Conservation (phyloP, 1,139 yeast species). For the Pichia cactophila region DNA sequence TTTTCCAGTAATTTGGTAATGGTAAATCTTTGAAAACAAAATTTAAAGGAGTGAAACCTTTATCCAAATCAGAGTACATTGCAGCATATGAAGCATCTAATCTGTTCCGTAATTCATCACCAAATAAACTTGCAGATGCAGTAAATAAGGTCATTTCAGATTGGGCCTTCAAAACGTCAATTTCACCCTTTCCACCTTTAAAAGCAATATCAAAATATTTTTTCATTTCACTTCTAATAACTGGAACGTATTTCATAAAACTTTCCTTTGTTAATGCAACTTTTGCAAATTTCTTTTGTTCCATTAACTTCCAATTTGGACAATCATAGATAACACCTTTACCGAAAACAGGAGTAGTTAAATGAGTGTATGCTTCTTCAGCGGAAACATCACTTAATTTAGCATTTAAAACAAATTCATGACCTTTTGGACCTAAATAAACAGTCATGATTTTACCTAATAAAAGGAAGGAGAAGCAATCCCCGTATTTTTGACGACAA, state of each 20-base stretch:
- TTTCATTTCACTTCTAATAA: constrained; percentile 69
- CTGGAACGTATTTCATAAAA: constrained; percentile 79
- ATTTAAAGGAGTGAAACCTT: constrained; percentile 93
- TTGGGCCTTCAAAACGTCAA: constrained; percentile 74
- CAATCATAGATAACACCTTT: constrained; percentile 96
- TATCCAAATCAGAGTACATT: constrained; percentile 84
- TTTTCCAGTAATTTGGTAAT: constrained; percentile 70
- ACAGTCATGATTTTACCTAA: constrained; percentile 94
- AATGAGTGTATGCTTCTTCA: constrained; percentile 89
- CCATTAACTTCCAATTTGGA: constrained; percentile 90
- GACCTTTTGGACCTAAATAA: constrained; percentile 94
- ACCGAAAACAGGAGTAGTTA: constrained; percentile 97
- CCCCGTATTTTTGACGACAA: constrained; percentile 80
- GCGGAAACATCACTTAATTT: constrained; percentile 88
- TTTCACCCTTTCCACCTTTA: constrained; percentile 39
- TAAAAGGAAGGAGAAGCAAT: constrained; percentile 80
- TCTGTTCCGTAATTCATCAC: constrained; percentile 81
- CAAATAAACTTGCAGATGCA: constrained; percentile 84
- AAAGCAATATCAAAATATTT: constrained; percentile 45
- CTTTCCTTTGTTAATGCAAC: constrained; percentile 81
- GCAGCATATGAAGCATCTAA: constrained; percentile 80
- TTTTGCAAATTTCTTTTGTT: constrained; percentile 95
- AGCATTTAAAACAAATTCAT: constrained; percentile 90
- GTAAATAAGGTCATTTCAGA: constrained; percentile 96
- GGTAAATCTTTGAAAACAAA: constrained; percentile 94